These are phyloP conservation scores for Penicillium sp. DNA, from an alignment of 2,329 filamentous ascomycete species.

Conservation along the genomic window DNA sequence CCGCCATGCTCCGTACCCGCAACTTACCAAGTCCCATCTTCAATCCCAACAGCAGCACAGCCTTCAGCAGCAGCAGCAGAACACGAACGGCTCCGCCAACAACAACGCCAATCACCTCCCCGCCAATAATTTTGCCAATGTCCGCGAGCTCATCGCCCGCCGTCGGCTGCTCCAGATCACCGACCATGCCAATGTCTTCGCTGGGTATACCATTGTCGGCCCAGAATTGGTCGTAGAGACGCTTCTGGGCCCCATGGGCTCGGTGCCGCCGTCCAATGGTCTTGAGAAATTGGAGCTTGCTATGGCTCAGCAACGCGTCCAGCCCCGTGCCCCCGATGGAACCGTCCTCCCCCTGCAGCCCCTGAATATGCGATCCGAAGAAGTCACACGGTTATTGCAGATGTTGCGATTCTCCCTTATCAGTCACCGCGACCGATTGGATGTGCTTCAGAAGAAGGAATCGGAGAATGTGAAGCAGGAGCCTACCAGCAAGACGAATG, in stretches of 20 bases:
- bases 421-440: conserved; percentile 45
- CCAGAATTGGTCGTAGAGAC: conserved; percentile 51
- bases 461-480: conserved; percentile 40
- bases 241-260: conserved; percentile 47
- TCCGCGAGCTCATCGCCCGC: conserved; percentile 47
- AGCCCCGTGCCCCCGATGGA: conserved; percentile 44
- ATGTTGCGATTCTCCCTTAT: conserved; percentile 51
- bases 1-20: conserved; percentile 45
- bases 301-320: conserved; percentile 50
- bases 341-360: conserved; percentile 44
- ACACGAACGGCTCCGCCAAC: conserved; percentile 20
- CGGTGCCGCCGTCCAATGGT: conserved; percentile 45
- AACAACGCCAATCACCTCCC: conserved; percentile 31
- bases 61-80: conserved; percentile 22
- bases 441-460: conserved; percentile 46
- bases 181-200: conserved; percentile 51
- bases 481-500: conserved; percentile 36
- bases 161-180: conserved; percentile 49
- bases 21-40: conserved; percentile 41
- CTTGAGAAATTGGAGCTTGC: conserved; percentile 50
- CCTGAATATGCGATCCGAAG: conserved; percentile 50
- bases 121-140: conserved; percentile 47
- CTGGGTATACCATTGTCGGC: conserved; percentile 49
- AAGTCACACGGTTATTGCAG: conserved; percentile 47
- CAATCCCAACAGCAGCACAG: conserved; percentile 29